Evolutionary conservation across 2,329 filamentous ascomycete genomes (phyloP).

Genomic region (Pseudogymnoascus destructans): DNA sequence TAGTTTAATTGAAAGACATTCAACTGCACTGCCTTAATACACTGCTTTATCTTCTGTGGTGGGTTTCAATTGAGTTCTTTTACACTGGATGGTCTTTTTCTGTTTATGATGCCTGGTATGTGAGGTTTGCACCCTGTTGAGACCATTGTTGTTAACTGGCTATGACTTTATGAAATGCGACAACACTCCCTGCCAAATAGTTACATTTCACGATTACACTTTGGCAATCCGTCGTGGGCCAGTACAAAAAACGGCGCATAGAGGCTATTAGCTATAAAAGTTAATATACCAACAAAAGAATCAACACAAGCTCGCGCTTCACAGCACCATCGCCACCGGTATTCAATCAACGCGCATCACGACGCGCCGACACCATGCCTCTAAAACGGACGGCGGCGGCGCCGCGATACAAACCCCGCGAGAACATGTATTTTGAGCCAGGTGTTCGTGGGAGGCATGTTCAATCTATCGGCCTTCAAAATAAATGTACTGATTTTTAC

Average conservation of each 20-base stretch:
- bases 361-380: slow-evolving; percentile 2
- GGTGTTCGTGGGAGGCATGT: slow-evolving; percentile 38
- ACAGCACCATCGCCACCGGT: not conserved
- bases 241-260: not conserved
- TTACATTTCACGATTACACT: not conserved
- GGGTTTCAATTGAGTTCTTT: not conserved
- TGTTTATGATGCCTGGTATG: not conserved
- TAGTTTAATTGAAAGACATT: not conserved
- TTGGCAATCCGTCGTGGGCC: not conserved
- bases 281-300: not conserved
- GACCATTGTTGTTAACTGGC: not conserved
- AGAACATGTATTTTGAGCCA: slow-evolving; percentile 37
- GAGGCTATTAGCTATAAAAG: not conserved
- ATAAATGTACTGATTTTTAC: slow-evolving; percentile 16
- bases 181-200: slow-evolving; percentile 7
- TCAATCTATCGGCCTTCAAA: not conserved
- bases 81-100: not conserved
- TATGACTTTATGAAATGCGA: not conserved
- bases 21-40: not conserved
- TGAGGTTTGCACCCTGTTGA: not conserved
- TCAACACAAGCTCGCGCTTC: not conserved
- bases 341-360: slow-evolving; percentile 1
- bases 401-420: slow-evolving; percentile 22
- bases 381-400: slow-evolving; percentile 11
- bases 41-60: not conserved